phyloP scores from a whole-genome alignment of 441 rosid species.

The Biscutella laevigata region DNA sequence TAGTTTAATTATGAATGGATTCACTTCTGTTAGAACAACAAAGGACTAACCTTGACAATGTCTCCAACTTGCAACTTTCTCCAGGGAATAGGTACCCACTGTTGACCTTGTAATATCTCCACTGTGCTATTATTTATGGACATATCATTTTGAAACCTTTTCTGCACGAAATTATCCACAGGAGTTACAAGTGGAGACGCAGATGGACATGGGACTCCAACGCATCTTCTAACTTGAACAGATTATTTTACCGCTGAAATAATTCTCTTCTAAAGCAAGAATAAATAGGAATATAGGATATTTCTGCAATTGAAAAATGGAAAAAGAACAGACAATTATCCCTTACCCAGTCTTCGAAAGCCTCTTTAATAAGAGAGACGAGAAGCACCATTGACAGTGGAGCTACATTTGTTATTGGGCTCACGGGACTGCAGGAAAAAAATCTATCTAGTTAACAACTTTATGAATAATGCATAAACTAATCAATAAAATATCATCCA shows the following conservation, averaged over 20 bases:
- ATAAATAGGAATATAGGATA: not conserved
- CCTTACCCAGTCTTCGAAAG: conserved; percentile 98
- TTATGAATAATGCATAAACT: not conserved
- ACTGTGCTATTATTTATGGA: conserved; percentile 65
- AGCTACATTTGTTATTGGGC: conserved; percentile 86
- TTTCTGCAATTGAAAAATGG: not conserved
- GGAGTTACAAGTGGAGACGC: conserved; percentile 12
- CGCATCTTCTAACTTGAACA: not conserved
- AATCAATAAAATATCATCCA: not conserved
- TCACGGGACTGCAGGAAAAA: conserved; percentile 81
- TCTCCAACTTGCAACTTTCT: conserved; percentile 97
- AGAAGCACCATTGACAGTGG: conserved; percentile 92
- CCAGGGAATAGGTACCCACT: conserved; percentile 80
- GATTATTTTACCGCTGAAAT: not conserved
- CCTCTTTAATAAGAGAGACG: conserved; percentile 96
- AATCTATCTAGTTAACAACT: conserved; percentile 7
- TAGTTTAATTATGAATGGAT: not conserved
- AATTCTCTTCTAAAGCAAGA: not conserved
- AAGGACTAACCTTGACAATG: conserved; percentile 51
- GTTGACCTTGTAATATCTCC: conserved; percentile 81
- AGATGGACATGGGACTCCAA: conserved; percentile 9
- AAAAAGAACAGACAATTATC: not conserved
- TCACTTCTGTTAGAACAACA: not conserved
- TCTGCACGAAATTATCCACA: conserved; percentile 46
- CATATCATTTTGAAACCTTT: conserved; percentile 97